These are phyloP conservation scores for Pyrenophora seminiperda DNA, from an alignment of 2,329 filamentous ascomycete species.

Conservation along the genomic window DNA sequence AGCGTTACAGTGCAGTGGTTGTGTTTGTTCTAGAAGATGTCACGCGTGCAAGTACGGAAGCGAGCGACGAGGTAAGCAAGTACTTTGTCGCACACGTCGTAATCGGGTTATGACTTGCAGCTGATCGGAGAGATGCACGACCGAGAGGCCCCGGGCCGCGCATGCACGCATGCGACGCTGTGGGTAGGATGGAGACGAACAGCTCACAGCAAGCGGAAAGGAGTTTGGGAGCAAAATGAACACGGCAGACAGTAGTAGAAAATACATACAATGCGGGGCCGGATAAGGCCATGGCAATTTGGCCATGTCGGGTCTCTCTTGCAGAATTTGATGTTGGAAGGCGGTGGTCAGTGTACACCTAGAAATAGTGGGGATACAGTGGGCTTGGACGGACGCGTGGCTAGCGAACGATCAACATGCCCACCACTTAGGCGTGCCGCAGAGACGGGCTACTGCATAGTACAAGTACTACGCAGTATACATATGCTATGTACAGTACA, in stretches of 20 bases:
- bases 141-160: constrained; percentile 8
- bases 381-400: constrained; percentile 17
- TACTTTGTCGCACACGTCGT: constrained; percentile 10
- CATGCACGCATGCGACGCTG: background rate
- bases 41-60: constrained; percentile 4
- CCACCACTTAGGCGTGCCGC: constrained; percentile 15
- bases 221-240: background rate
- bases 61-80: constrained; percentile 16
- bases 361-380: constrained; percentile 5
- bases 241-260: background rate
- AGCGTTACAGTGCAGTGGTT: constrained; percentile 3
- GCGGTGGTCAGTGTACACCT: constrained; percentile 4
- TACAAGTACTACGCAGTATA: too few relatives aligned
- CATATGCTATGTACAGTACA: too few relatives aligned
- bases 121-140: constrained; percentile 15
- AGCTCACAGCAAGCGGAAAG: background rate
- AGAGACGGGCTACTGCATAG: constrained; percentile 5
- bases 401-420: constrained; percentile 14
- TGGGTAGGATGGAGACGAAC: background rate
- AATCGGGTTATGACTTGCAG: constrained; percentile 16
- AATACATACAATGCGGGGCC: background rate
- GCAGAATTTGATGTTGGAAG: constrained; percentile 8
- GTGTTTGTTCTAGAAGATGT: constrained; percentile 2
- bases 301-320: background rate
- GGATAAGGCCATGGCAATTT: background rate